Base-by-base conservation (phyloP, 345 rosid genomes). In the Aethionema arabicum region DNA sequence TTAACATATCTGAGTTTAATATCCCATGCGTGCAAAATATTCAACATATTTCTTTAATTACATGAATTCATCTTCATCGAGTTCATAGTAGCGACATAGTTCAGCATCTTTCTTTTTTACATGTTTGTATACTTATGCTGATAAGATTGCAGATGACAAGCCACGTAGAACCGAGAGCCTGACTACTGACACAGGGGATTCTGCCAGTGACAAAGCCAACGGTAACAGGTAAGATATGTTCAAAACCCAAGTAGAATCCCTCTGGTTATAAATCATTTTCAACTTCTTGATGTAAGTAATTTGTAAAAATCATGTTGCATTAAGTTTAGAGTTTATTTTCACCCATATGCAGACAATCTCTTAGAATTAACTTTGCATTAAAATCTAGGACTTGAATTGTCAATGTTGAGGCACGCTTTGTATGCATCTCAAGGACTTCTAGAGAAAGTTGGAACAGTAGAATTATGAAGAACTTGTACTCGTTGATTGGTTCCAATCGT, bases 141-240 rank as follows among this genome's bases (percentile, higher is more conserved):
- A 61, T 66, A 59, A 67, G 35, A 55, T 74, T 67, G 82, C 85
- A 85, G 85, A 81, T 76, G 74, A 73, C 75, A 74, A 52, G 82
- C 69, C 61, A 57, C 70, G 66, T 76, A 69, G 56, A 68, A 61
- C 80, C 32, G 77, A 66, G 74, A 63, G 67, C 72, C 67, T 59
- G 55, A 67, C 71, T 31, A 65, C 69, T 66, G 52, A 76, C 52
- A 58, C 60, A 65, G 89, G 69, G 69, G 75, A 55, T 57, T 71
- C 72, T 45, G 74, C 58, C 51, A 52, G 51, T 6, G 33, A 64
- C 51, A 44, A 52, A 65, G 52, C 50, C 45, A 65, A 10, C 3
- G 2, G 12, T 4, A 8, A 52, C 3, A 44, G 70, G 75, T 71
- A 71, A 65, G 75, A 49, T 37, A 33, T 10, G 12, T 33, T 41